Evolutionary conservation across 176 grass and related monocot genomes (phyloP), one percentile per base, ranked within the genome.

Genomic region (Paspalum vaginatum): DNA sequence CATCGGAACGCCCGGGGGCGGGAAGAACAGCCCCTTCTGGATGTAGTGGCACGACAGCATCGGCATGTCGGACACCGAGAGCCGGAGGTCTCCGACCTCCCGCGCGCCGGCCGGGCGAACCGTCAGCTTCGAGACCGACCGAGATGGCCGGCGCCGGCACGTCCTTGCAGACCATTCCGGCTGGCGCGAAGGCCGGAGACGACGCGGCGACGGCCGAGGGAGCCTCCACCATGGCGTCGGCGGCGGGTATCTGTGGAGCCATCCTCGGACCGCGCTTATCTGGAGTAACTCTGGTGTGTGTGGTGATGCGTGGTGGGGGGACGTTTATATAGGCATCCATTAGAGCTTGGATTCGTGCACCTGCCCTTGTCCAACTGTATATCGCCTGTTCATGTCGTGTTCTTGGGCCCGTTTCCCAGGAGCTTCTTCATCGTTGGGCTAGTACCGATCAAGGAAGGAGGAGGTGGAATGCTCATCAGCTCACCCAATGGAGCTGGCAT

Each of bases 31-130:
- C 0, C 95, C 95, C 80, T 97, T 97, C 77, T 97, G 95, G 69
- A 97, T 97, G 74, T 94, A 97, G 73, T 97, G 91, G 91, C 95
- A 97, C 20, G 95, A 97, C 18, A 94, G 92, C 95, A 97, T 97
- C 41, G 95, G 95, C 49, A 97, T 88, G 87, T 97, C 95, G 17
- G 95, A 97, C 15, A 94, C 95, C 7, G 95, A 94, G 9, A 94
- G 95, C 73, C 76, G 90, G 39, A 97, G 87, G 56, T 94, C 87
- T 6, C 70, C 74, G 2, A 89, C 43, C 18, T 57, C 7, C 43
- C 83, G 69, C 5, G 61, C 59, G 13, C 15, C 32, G 20, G 65
- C 87, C 0, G 95, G 89, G 0, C 49, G 52, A 4, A 97, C 83
- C 18, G 69, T 72, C 57, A 80, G 71, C 45, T 87, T 94, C 5